A percentile compares a stretch with the other conserved stretches of the same genome.
Conservation (phyloP, 1,284 basidiomycete species). For the Schizopora paradoxa region DNA sequence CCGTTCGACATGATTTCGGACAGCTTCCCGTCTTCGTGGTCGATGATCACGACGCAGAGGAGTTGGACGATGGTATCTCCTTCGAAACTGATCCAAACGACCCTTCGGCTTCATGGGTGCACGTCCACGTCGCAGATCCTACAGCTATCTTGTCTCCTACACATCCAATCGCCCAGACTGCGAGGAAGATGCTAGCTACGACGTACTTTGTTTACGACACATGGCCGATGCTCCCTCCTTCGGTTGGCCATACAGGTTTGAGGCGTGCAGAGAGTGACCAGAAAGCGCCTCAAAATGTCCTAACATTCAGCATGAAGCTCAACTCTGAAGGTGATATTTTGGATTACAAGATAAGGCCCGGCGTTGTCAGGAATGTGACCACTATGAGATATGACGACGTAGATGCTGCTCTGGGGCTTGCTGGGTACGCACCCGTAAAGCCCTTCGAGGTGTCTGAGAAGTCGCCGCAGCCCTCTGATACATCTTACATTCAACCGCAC, state of each 20-base stretch:
- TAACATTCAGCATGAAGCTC: slow-evolving; percentile 83
- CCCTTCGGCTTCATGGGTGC: slow-evolving; percentile 72
- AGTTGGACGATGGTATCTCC: slow-evolving; percentile 94
- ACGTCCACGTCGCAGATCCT: slow-evolving; percentile 93
- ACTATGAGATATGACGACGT: slow-evolving; percentile 68
- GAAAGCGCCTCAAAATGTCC: slow-evolving; percentile 48
- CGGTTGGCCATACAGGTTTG: slow-evolving; percentile 45
- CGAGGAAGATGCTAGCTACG: slow-evolving; percentile 46
- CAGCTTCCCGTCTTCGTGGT: slow-evolving; percentile 82
- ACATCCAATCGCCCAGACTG: slow-evolving; percentile 54
- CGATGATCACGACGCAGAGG: slow-evolving; percentile 77
- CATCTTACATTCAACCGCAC: slow-evolving; percentile 5
- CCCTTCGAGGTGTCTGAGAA: slow-evolving; percentile 12
- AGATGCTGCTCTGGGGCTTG: slow-evolving; percentile 46
- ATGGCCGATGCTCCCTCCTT: slow-evolving; percentile 68
- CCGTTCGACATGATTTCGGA: slow-evolving; percentile 83
- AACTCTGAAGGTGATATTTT: slow-evolving; percentile 58
- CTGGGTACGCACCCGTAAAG: not conserved
- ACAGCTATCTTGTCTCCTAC: slow-evolving; percentile 73
- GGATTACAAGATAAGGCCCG: slow-evolving; percentile 69
- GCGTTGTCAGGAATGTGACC: slow-evolving; percentile 66
- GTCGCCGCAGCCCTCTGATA: slow-evolving; percentile 2
- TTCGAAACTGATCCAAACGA: slow-evolving; percentile 59
- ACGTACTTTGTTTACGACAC: slow-evolving; percentile 64
- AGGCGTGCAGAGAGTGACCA: too few relatives aligned